Base-by-base conservation (phyloP, 106 monocot species). In the Dendrobium catenatum region DNA sequence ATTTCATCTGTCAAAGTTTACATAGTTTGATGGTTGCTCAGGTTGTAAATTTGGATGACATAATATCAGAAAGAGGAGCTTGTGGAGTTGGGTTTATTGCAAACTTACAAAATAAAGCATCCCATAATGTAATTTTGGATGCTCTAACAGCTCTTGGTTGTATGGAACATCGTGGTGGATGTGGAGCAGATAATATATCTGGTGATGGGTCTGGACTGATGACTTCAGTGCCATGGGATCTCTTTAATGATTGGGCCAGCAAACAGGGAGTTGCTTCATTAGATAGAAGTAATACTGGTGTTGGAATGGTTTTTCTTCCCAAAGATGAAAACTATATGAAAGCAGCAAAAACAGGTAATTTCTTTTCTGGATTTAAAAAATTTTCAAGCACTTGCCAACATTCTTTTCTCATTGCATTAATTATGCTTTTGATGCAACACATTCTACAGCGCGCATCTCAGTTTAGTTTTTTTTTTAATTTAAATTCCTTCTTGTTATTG, bases 81-180 rank as follows among this genome's bases (percentile, higher is more conserved):
- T 98, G 98, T 91, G 98, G 98, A n/a, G 98, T 98, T 82, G 98
- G 98, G 18, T 98, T 98, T 75, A 93, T 98, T 85, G 98, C 98
- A 75, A 94, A 98, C 83, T 85, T 98, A 84, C 84, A 81, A 76
- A 95, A 98, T 89, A 86, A 91, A 80, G 87, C 94, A 83, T 98
- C 94, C 26, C 89, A 93, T 83, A 87, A 86, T 40, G 90, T 95
- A 74, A 77, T 98, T 61, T 54, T 77, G 55, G 98, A 98, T 89
- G 92, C 98, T 58, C 92, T 98, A 80, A 79, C 83, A 68, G 98
- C 98, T 80, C 94, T 98, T 79, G 91, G 98, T 2, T 98, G 98
- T 82, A 98, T 98, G 98, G 98, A 98, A 85, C 98, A 98, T 79
- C 90, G 98, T 78, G 98, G 98, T 42, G 98, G 94, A 20, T 98